phyloP scores from a whole-genome alignment of 306 rosid genomes.

The Glycine latifolia region DNA sequence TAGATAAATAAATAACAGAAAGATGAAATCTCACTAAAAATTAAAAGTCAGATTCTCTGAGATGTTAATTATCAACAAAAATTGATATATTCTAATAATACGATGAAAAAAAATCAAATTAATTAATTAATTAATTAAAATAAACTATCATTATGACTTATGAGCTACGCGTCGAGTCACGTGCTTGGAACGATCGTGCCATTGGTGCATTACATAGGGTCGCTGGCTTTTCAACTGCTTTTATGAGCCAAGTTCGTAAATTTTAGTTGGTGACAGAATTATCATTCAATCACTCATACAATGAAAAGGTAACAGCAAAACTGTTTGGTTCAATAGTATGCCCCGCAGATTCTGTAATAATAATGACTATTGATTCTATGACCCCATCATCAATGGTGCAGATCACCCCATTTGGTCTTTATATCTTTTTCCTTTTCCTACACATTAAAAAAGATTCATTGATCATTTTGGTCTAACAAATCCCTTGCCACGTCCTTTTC shows the following conservation, averaged over 20 bases:
- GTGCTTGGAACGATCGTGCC: background rate
- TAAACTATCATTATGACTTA: background rate
- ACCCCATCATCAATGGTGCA: conserved; percentile 22
- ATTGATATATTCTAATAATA: no score
- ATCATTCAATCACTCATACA: conserved; percentile 16
- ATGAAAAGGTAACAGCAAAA: background rate
- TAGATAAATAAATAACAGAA: no score
- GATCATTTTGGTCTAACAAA: conserved; percentile 8
- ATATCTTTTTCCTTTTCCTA: background rate
- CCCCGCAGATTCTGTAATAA: background rate
- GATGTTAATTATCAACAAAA: no score
- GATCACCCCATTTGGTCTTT: background rate
- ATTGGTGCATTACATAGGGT: conserved; percentile 19
- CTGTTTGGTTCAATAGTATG: conserved; percentile 1
- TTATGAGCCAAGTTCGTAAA: background rate
- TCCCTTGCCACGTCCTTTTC: conserved; percentile 45
- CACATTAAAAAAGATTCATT: background rate
- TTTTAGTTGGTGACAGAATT: conserved; percentile 25
- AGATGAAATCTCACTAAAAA: no score
- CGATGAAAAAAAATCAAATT: no score
- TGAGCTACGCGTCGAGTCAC: conserved; percentile 23
- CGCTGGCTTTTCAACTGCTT: conserved; percentile 47
- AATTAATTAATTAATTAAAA: no score
- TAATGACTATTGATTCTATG: background rate
- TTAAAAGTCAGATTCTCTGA: no score